Conservation (phyloP, 2,329 filamentous ascomycete genomes). For the Diaporthe batatas region DNA sequence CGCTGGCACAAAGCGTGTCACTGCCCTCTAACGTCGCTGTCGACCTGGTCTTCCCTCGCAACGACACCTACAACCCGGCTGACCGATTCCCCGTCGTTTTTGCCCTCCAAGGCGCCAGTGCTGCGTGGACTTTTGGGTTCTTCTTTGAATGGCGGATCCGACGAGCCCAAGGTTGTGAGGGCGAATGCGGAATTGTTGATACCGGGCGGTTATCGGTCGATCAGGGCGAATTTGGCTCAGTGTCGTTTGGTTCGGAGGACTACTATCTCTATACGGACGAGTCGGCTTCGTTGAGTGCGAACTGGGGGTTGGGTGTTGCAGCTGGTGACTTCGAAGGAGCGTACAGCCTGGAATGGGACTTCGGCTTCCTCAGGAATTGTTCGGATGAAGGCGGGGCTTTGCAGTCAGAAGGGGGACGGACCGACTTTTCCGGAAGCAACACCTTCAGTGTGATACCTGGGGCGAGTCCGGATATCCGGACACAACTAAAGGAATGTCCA, state of each 20-base stretch:
- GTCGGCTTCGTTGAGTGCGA: not conserved
- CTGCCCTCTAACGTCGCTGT: conserved; percentile 51
- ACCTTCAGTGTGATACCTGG: conserved; percentile 10
- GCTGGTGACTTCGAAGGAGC: conserved; percentile 1
- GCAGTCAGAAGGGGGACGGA: conserved; percentile 4
- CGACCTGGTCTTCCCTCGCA: conserved; percentile 50
- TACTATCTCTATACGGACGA: conserved; percentile 7
- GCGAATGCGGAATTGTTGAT: conserved; percentile 23
- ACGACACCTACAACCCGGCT: conserved; percentile 49
- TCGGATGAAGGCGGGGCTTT: conserved; percentile 6
- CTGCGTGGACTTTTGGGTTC: conserved; percentile 27
- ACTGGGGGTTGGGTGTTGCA: conserved; percentile 14
- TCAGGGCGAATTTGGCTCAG: not conserved
- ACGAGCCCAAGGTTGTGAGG: not conserved
- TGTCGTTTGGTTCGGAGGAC: conserved; percentile 15
- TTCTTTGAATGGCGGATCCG: conserved; percentile 23
- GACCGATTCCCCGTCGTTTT: conserved; percentile 49
- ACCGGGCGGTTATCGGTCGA: conserved; percentile 9
- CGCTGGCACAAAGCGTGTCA: not conserved
- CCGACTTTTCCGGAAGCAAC: not conserved
- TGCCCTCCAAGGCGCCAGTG: conserved; percentile 47
- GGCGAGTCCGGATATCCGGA: not conserved
- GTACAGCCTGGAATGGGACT: conserved; percentile 25
- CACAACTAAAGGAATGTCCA: conserved; percentile 8
- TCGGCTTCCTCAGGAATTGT: conserved; percentile 22